Evolutionary conservation across 176 grass and related monocot species (phyloP), one percentile per base, ranked within the genome.

Genomic region (Rhynchospora pubera): DNA sequence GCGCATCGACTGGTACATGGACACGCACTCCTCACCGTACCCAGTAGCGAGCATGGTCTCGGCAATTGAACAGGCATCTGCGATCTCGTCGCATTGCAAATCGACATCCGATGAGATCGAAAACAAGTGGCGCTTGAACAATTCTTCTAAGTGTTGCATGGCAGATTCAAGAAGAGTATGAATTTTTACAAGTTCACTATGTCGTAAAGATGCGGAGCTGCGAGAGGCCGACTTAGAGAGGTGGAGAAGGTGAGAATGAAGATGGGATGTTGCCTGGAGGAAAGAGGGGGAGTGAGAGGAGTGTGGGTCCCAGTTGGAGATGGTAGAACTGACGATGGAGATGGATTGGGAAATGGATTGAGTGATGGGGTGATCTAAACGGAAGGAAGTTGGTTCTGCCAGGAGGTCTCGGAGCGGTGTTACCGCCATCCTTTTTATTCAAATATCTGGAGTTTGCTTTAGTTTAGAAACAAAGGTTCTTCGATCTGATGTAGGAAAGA

Each of bases 31-130:
- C 73, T 78, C 81, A 65, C 91, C 87, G 30, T 97, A 93, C 0
- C 94, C 91, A 0, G 91, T 83, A 26, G 89, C 58, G 77, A 91
- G 82, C 94, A 97, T 97, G 56, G 85, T 80, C 26, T 87, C n/a
- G 1, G 84, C 84, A 1, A 83, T 79, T 3, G 30, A 64, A 62
- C 80, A 72, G 15, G 77, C 26, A 0, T 73, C 65, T 21, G 51
- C 5, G 22, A 78, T 62, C 2, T 26, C 7, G 6, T 68, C 50
- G 18, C 43, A 11, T 9, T 16, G 22, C 26, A 71, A 43, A 9
- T 57, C 9, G 5, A 39, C 32, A 34, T 34, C 5, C 9, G 23
- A 9, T 7, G 63, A 12, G 8, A 86, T 46, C 15, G 65, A 63
- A 13, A 73, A 47, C 9, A 90, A 82, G 22, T 89, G 81, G 5